Evolutionary conservation across 2,329 filamentous ascomycete species (phyloP), one percentile per base, ranked within the genome.

Genomic region (Davidsoniella australis): DNA sequence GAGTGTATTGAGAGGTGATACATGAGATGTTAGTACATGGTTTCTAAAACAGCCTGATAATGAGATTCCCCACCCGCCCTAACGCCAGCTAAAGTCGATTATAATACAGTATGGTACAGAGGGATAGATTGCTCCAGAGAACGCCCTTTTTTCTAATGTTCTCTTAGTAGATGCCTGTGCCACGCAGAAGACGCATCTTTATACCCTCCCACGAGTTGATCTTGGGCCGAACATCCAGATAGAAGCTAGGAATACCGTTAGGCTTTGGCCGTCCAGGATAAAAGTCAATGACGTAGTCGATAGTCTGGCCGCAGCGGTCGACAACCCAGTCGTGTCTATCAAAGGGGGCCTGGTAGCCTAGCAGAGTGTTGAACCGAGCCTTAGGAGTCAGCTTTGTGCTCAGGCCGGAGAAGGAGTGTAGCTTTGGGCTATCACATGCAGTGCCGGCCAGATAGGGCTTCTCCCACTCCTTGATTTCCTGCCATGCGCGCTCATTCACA

Each of bases 241-340:
- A 82, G 59, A 83, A 82, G 55, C 76, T 80, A 5, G 70, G 66
- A 2, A 63, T 61, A 26, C 61, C 59, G 23, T 59, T 60, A 17
- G 61, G 62, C 2, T 66, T 64, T 18, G 50, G 50, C 5, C 73
- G 68, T 0, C 91, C 91, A 4, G 86, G 79, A 61, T 98, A 98
- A 59, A 98, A 98, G 65, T 98, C 91, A 63, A 98, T 98, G 38
- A 98, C 82, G 62, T 98, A 98, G 58, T 96, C 91, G 45, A 98
- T 68, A 59, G 76, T 77, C 17, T 71, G 81, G 26, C 84, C 89
- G 61, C 91, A 96, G 47, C 91, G 73, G 65, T 98, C 88, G 36
- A 98, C 81, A 20, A 95, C 79, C 91, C 91, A 98, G 64, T 98
- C 91, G 63, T 98, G 91, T 24, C 91, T 73, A 66, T 98, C 91